These are phyloP conservation scores for Schoenoplectus tabernaemontani DNA, from an alignment of 202 grass and related monocot species.

Conservation along the genomic window DNA sequence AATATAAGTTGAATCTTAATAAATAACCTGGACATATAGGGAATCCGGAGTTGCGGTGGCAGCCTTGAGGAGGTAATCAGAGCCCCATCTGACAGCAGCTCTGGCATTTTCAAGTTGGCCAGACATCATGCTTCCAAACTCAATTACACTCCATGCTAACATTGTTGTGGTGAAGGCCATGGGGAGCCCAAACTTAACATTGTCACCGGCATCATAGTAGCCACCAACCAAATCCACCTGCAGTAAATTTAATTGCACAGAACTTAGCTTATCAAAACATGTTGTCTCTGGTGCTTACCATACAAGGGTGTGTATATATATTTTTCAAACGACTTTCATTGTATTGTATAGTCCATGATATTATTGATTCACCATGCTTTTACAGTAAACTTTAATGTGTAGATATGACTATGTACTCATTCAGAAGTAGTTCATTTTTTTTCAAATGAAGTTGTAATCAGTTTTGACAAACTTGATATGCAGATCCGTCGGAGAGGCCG, in stretches of 20 bases:
- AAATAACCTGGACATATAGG: slow-evolving; percentile 46
- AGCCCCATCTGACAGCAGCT: slow-evolving; percentile 53
- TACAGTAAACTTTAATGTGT: background rate
- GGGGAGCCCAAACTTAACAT: slow-evolving; percentile 63
- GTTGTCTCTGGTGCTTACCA: background rate
- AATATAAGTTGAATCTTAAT: background rate
- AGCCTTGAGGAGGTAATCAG: slow-evolving; percentile 69
- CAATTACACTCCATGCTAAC: slow-evolving; percentile 54
- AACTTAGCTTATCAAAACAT: background rate
- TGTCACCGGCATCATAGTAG: slow-evolving; percentile 69
- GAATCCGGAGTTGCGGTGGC: slow-evolving; percentile 28
- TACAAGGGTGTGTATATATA: background rate
- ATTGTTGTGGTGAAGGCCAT: slow-evolving; percentile 71
- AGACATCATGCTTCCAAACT: slow-evolving; percentile 41
- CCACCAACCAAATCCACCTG: slow-evolving; percentile 47
- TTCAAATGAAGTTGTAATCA: background rate
- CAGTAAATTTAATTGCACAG: background rate
- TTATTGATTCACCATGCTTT: background rate
- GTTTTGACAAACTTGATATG: slow-evolving; percentile 24
- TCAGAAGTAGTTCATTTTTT: background rate
- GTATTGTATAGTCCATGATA: background rate
- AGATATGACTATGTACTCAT: background rate
- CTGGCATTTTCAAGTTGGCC: slow-evolving; percentile 21
- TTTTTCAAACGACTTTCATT: background rate
- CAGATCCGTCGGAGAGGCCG: slow-evolving; percentile 51